Conservation (phyloP, 352 stramenopile species). For the Phytopythium boreale region DNA sequence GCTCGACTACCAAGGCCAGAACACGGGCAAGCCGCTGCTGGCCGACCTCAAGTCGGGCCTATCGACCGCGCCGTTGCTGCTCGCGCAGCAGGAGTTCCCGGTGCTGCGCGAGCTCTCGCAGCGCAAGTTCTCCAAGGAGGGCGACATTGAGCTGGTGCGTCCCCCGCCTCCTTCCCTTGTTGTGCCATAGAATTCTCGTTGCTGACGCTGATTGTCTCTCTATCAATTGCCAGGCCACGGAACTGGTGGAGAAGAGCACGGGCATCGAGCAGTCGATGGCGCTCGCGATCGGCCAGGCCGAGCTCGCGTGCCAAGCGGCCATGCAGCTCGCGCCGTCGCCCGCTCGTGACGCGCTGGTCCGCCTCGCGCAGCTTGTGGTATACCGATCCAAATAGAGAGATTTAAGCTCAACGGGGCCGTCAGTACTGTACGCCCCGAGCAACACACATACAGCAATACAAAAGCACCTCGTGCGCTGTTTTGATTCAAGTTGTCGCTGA, state of each 20-base stretch:
- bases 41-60: constrained; percentile 95
- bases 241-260: constrained; percentile 88
- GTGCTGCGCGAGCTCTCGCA: constrained; percentile 86
- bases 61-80: constrained; percentile 96
- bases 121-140: constrained; percentile 90
- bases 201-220: constrained; percentile 1
- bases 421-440: background rate
- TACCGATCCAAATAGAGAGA: constrained; percentile 84
- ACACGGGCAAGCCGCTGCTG: constrained; percentile 94
- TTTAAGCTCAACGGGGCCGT: background rate
- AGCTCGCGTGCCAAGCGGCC: constrained; percentile 92
- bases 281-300: constrained; percentile 95
- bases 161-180: background rate
- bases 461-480: background rate
- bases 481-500: background rate
- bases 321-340: constrained; percentile 85
- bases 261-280: constrained; percentile 92
- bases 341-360: constrained; percentile 81
- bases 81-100: constrained; percentile 94
- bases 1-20: constrained; percentile 96
- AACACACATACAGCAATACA: background rate
- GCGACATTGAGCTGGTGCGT: constrained; percentile 90
- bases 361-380: constrained; percentile 86
- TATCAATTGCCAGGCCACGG: constrained; percentile 50
- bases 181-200: constrained; percentile 1